Percentiles rank a stretch among this genome's conserved stretches.
Evolutionary conservation across 495 filamentous ascomycete species (phyloP).

Genomic region (Daldinia bambusicola): DNA sequence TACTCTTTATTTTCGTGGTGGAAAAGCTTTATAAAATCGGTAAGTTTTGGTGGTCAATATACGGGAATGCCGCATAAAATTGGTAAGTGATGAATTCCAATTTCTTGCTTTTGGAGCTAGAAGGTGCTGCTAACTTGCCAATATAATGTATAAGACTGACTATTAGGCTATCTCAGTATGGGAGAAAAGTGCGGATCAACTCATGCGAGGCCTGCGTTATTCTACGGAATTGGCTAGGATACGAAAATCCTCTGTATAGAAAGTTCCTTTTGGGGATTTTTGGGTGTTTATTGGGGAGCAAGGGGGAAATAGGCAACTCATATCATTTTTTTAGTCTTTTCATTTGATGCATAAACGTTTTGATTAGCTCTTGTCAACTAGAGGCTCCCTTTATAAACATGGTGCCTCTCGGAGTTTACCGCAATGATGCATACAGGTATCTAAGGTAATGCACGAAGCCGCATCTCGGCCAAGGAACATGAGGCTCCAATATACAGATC

Average conservation of each 20-base stretch:
- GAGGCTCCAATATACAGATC: constrained; percentile 4
- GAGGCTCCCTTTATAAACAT: not conserved
- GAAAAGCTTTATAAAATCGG: too few relatives aligned
- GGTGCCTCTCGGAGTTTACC: not conserved
- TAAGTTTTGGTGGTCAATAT: too few relatives aligned
- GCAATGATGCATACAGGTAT: not conserved
- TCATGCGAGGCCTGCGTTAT: not conserved
- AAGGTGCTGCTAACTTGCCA: not conserved
- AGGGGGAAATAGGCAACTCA: not conserved
- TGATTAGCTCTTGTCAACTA: not conserved
- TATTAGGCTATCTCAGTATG: not conserved
- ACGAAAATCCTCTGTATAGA: not conserved
- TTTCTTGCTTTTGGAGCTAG: not conserved
- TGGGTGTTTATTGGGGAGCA: not conserved
- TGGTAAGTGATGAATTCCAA: too few relatives aligned
- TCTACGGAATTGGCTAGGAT: not conserved
- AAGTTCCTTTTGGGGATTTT: not conserved
- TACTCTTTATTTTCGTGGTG: too few relatives aligned
- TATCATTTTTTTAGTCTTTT: not conserved
- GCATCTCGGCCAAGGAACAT: constrained; percentile 16
- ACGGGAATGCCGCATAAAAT: too few relatives aligned
- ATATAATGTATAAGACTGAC: too few relatives aligned
- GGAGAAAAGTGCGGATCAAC: not conserved
- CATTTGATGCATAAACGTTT: not conserved
- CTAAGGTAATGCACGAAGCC: constrained; percentile 2